Evolutionary conservation across 192 early-diverging fungal species (phyloP).

Genomic region (Piromyces finnis): DNA sequence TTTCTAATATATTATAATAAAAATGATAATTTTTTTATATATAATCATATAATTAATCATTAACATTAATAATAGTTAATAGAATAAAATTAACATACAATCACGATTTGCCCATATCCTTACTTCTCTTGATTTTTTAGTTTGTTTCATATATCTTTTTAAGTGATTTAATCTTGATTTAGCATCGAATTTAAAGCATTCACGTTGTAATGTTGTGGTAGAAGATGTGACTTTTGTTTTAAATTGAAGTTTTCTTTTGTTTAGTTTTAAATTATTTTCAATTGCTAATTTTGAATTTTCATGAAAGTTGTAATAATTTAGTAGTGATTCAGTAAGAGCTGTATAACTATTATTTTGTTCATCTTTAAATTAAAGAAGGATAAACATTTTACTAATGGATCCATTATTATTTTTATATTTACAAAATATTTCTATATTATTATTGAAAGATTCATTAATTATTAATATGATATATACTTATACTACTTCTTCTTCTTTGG

Average conservation of each 20-base stretch:
- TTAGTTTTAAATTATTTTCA: not conserved
- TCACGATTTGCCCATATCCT: not conserved
- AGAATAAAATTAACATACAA: not conserved
- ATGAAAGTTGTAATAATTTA: not conserved
- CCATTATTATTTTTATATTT: too few species aligned
- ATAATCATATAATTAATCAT: too few species aligned
- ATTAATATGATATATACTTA: not conserved
- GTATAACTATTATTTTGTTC: not conserved
- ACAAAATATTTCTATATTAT: too few species aligned
- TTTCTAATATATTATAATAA: too few species aligned
- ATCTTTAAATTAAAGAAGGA: too few species aligned
- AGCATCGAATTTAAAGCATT: not conserved
- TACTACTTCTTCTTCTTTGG: not conserved
- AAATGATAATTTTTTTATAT: too few species aligned
- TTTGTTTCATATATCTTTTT: not conserved
- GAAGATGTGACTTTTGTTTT: not conserved
- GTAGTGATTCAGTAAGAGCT: not conserved
- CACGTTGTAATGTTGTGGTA: not conserved
- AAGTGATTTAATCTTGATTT: not conserved
- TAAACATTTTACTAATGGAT: too few species aligned
- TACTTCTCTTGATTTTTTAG: not conserved
- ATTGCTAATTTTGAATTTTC: not conserved
- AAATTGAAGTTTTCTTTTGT: not conserved
- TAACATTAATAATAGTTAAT: too few species aligned
- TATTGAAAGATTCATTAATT: too few species aligned